phyloP scores from a whole-genome alignment of 176 grass and related monocot species.

The Chloris gayana region DNA sequence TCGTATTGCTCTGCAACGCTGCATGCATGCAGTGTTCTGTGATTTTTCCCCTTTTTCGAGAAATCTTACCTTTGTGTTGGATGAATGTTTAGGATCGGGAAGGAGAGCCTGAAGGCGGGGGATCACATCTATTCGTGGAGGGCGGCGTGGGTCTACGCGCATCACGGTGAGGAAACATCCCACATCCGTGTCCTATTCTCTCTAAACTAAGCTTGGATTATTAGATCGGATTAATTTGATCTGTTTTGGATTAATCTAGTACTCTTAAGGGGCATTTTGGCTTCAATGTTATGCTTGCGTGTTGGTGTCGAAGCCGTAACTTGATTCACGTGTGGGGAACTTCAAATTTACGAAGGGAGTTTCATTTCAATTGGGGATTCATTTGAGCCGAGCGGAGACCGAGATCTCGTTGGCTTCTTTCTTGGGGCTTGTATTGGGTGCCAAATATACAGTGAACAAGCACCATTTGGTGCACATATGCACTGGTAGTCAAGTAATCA shows the following conservation, averaged over 20 bases:
- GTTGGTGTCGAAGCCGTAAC: background rate
- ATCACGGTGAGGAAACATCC: conserved; percentile 60
- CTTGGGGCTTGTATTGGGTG: background rate
- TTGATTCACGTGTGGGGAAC: background rate
- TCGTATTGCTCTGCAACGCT: background rate
- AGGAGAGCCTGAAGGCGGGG: conserved; percentile 68
- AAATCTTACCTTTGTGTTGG: background rate
- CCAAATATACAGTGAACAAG: background rate
- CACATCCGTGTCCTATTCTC: background rate
- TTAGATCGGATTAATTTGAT: background rate
- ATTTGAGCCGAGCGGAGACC: background rate
- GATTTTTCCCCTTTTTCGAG: background rate
- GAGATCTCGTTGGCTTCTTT: background rate
- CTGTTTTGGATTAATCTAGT: background rate
- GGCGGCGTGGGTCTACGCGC: conserved; percentile 70
- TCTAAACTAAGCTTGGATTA: background rate
- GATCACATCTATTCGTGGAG: conserved; percentile 90
- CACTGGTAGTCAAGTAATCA: background rate
- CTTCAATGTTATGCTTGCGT: background rate
- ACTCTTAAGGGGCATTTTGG: background rate
- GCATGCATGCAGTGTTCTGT: background rate
- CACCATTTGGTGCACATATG: background rate
- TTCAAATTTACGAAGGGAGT: background rate
- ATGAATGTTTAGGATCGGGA: conserved; percentile 48
- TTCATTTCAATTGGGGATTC: background rate